phyloP scores from a whole-genome alignment of 495 filamentous ascomycete genomes.

The Hypoxylon cercidicola region DNA sequence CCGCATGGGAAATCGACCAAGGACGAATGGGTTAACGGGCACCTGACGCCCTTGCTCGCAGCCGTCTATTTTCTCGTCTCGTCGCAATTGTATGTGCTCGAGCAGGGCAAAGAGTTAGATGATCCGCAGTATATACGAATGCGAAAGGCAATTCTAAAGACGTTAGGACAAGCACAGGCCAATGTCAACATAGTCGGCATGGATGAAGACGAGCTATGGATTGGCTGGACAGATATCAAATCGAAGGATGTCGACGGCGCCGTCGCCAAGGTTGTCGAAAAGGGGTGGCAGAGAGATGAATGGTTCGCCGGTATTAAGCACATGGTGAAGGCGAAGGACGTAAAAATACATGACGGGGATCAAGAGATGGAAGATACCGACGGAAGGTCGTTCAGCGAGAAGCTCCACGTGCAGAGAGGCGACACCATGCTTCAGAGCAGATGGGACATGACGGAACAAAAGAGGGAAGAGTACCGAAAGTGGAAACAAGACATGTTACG shows the following conservation, averaged over 20 bases:
- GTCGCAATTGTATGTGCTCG: slow-evolving; percentile 52
- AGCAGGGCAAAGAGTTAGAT: slow-evolving; percentile 49
- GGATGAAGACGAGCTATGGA: slow-evolving; percentile 56
- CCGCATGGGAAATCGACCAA: slow-evolving; percentile 49
- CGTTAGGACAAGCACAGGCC: slow-evolving; percentile 50
- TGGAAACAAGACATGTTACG: slow-evolving; percentile 79
- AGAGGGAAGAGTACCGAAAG: slow-evolving; percentile 69
- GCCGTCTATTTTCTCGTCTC: slow-evolving; percentile 73
- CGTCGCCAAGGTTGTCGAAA: slow-evolving; percentile 64
- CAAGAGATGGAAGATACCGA: slow-evolving; percentile 41
- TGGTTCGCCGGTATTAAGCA: slow-evolving; percentile 68
- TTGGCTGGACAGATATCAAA: slow-evolving; percentile 54
- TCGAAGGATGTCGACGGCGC: slow-evolving; percentile 68
- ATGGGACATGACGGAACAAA: slow-evolving; percentile 79
- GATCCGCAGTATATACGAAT: slow-evolving; percentile 51
- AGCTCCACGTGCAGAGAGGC: slow-evolving; percentile 54
- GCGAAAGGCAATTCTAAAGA: slow-evolving; percentile 52
- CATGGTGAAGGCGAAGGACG: slow-evolving; percentile 43
- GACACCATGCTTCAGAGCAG: slow-evolving; percentile 88
- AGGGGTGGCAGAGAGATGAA: slow-evolving; percentile 72
- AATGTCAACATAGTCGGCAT: slow-evolving; percentile 43
- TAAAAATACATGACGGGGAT: slow-evolving; percentile 30
- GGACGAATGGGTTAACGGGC: slow-evolving; percentile 64
- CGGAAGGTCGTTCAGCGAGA: slow-evolving; percentile 43
- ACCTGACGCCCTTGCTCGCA: slow-evolving; percentile 67